Evolutionary conservation across 2,329 filamentous ascomycete genomes (phyloP).

Genomic region (Pyrenophora seminiperda): DNA sequence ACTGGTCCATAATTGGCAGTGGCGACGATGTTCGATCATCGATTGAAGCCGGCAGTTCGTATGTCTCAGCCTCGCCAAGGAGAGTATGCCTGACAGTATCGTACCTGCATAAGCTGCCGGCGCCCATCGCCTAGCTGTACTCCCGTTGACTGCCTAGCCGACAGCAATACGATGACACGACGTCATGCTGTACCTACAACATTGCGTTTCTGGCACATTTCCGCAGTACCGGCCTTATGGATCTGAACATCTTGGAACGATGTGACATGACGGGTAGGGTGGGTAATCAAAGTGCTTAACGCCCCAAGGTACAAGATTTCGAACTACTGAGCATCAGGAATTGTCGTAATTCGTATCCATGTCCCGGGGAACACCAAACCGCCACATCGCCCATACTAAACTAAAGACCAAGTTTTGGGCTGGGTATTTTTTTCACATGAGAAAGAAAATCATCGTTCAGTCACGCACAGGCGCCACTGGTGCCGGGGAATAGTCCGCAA

Average conservation of each 20-base stretch:
- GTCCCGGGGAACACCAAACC: background rate
- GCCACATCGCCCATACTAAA: background rate
- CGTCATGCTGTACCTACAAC: background rate
- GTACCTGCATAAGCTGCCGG: conserved; percentile 11
- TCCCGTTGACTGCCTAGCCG: background rate
- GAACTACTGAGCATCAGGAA: background rate
- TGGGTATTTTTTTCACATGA: background rate
- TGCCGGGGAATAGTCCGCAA: background rate
- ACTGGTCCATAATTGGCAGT: background rate
- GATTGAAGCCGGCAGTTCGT: background rate
- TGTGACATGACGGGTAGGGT: background rate
- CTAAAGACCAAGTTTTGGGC: background rate
- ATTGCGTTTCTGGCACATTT: background rate
- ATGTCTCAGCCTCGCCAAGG: conserved; percentile 3
- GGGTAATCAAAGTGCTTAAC: background rate
- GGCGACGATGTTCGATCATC: background rate
- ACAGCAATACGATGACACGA: conserved; percentile 1
- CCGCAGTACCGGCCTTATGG: background rate
- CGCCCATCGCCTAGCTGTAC: background rate
- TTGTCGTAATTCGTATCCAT: background rate
- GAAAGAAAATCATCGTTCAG: background rate
- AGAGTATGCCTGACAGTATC: background rate
- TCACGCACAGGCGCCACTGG: conserved; percentile 12
- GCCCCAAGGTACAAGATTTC: background rate
- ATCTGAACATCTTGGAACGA: background rate